phyloP scores from a whole-genome alignment of 108 stramenopile species.

The Nitzschia inconspicua region DNA sequence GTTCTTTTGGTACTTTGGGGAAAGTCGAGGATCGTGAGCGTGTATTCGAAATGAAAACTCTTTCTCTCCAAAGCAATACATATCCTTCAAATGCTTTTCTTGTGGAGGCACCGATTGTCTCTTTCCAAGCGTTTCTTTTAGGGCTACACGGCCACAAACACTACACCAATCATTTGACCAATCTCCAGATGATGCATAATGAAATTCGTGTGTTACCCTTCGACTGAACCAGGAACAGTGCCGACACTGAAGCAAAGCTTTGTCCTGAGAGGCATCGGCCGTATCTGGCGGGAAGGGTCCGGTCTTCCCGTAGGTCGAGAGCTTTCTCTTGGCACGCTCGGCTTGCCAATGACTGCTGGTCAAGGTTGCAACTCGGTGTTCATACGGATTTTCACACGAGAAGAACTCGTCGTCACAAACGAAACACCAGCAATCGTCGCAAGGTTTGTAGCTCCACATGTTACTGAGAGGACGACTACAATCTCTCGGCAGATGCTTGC shows the following conservation, averaged over 20 bases:
- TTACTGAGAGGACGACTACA: not conserved
- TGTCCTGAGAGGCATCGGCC: not conserved
- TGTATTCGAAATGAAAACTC: conserved; percentile 24
- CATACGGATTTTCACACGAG: not conserved
- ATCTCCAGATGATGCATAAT: too few species aligned
- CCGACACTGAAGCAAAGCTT: conserved; percentile 5
- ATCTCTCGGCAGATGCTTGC: not conserved
- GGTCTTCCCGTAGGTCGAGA: not conserved
- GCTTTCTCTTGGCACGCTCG: not conserved
- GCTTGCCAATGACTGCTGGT: not conserved
- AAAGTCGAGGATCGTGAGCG: conserved; percentile 28
- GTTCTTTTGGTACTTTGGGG: conserved; percentile 7
- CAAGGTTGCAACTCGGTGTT: not conserved
- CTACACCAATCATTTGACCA: conserved; percentile 25
- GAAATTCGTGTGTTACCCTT: not conserved
- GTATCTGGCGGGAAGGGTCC: conserved; percentile 15
- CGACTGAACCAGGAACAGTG: conserved; percentile 11
- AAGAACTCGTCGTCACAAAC: conserved; percentile 4
- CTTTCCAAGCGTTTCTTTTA: conserved; percentile 16
- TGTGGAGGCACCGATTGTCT: not conserved
- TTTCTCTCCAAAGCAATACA: conserved; percentile 21
- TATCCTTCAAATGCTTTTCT: not conserved
- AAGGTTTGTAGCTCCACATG: not conserved
- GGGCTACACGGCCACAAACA: conserved; percentile 27
- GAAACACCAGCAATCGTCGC: conserved; percentile 4